phyloP scores from a whole-genome alignment of 805 yeast genomes.

The Yarrowia hollandica region DNA sequence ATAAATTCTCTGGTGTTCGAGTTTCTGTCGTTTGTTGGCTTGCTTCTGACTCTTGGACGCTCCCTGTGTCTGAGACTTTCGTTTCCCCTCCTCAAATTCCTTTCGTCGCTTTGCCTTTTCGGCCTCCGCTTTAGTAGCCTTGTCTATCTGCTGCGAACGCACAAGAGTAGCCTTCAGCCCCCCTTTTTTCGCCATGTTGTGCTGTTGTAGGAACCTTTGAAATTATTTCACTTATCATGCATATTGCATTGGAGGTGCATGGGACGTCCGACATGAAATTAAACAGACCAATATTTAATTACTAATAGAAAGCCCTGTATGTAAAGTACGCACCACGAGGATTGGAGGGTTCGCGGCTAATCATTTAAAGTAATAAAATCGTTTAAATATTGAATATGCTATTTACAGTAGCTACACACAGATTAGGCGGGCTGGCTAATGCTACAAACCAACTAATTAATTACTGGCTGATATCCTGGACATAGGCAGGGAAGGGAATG shows the following conservation, averaged over 20 bases:
- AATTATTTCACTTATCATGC: slow-evolving; percentile 24
- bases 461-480: slow-evolving; percentile 3
- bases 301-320: too few relatives aligned
- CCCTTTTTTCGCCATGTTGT: slow-evolving; percentile 26
- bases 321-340: too few relatives aligned
- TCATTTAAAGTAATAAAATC: too few relatives aligned
- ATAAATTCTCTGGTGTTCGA: slow-evolving; percentile 35
- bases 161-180: slow-evolving; percentile 31
- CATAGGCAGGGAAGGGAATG: slow-evolving; percentile 22
- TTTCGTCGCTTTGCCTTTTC: slow-evolving; percentile 27
- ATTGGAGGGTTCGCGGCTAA: too few relatives aligned
- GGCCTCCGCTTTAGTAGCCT: slow-evolving; percentile 19
- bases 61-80: slow-evolving; percentile 48
- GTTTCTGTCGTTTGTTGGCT: slow-evolving; percentile 33
- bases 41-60: slow-evolving; percentile 28
- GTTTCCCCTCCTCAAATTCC: slow-evolving; percentile 54
- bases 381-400: too few relatives aligned
- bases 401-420: too few relatives aligned
- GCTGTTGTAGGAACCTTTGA: neutral
- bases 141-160: slow-evolving; percentile 26
- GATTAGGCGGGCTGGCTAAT: too few relatives aligned
- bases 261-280: too few relatives aligned
- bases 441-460: too few relatives aligned
- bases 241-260: slow-evolving; percentile 10
- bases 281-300: too few relatives aligned